These are phyloP conservation scores for Plasmodium falciparum DNA, from an alignment of 169 alveolate genomes.

Conservation along the genomic window DNA sequence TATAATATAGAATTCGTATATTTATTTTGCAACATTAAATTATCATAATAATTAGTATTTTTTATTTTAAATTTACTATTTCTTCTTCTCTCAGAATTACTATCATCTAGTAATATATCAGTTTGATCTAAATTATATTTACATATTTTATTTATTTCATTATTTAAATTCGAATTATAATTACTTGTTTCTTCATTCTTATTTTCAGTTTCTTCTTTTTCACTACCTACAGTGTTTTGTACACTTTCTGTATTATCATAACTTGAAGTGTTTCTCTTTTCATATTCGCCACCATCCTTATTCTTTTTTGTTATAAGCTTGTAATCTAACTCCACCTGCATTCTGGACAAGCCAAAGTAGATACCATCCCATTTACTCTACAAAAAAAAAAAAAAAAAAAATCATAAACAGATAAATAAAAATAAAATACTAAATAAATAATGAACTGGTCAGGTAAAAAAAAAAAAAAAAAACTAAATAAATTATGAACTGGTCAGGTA, in stretches of 20 bases:
- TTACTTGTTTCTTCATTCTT: background rate
- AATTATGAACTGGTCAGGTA: background rate
- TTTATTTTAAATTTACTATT: constrained; percentile 12
- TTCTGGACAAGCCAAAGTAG: constrained; percentile 56
- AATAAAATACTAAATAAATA: background rate
- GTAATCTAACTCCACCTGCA: constrained; percentile 55
- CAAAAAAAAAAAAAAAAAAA: background rate
- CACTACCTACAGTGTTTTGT: background rate
- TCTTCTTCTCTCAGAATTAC: background rate
- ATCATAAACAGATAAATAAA: background rate
- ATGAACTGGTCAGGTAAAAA: constrained; percentile 3
- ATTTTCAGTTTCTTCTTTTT: background rate
- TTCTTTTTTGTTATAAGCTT: constrained; percentile 15
- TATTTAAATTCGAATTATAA: background rate
- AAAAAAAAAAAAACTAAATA: background rate
- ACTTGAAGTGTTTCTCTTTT: background rate
- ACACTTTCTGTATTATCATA: background rate
- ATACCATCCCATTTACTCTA: constrained; percentile 75
- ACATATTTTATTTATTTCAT: constrained; percentile 34
- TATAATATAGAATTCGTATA: background rate
- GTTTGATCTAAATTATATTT: constrained; percentile 21
- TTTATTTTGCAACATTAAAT: background rate
- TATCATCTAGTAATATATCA: background rate
- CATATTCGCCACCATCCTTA: background rate
- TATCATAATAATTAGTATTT: constrained; percentile 15